Evolutionary conservation across 495 filamentous ascomycete genomes (phyloP), one percentile per base, ranked within the genome.

Genomic region (Aspergillus coremiiformis): DNA sequence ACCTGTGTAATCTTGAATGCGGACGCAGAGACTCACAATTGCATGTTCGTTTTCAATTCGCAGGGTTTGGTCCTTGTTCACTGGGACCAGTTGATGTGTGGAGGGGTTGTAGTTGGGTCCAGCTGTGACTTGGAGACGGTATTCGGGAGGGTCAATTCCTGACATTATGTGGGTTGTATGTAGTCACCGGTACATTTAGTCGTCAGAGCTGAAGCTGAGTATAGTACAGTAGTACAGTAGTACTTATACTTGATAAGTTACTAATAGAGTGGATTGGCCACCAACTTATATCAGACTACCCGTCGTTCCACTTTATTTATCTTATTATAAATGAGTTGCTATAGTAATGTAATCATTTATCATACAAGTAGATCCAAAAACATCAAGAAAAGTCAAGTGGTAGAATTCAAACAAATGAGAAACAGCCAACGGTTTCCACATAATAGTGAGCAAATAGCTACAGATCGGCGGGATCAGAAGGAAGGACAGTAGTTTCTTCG

Each of bases 91-190:
- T 53, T 79, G 58, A 63, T 95, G 90, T 0, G 77, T 81, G 35
- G 73, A 61, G 21, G 66, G 58, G 64, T 90, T 79, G 69, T 95
- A 92, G 21, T 73, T 70, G 9, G 85, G 74, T 4, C 92, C 92
- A 9, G 87, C 86, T 7, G 71, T 69, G 44, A 76, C 67, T 47
- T 60, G 63, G 7, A 76, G 48, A n/a, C 71, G 68, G 48, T 69
- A 70, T 41, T 68, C 60, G 4, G 60, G 44, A 21, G 61, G 7
- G 3, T 41, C 41, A 27, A 27, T 49, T 20, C 15, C 24, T 5
- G 51, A 22, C 51, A 57, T 60, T 35, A 5, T 0, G 14, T 35
- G 32, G 1, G 14, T 21, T 52, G 14, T 43, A 12, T 27, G 21
- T 21, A 5, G 32, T 35, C 11, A 5, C n/a, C n/a, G n/a, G n/a